Percentiles rank a stretch among this genome's conserved stretches.
Evolutionary conservation across 176 grass and related monocot species (phyloP).

Genomic region (Tuctoria greenei): DNA sequence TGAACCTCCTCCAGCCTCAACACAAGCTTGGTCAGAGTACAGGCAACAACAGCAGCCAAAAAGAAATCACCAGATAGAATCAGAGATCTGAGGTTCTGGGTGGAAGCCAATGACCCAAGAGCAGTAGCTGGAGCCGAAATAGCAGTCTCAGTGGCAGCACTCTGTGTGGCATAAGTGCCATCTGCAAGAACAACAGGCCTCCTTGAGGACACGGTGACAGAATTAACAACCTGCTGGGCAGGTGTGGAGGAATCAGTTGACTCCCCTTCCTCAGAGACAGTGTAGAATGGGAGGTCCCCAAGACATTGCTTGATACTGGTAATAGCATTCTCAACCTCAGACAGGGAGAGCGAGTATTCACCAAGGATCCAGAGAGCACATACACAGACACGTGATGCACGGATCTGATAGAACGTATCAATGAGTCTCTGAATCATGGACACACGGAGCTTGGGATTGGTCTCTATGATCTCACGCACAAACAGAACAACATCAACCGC

Average conservation of each 20-base stretch:
- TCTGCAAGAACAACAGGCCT: slow-evolving; percentile 65
- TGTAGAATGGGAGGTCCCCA: slow-evolving; percentile 65
- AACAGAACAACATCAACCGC: slow-evolving; percentile 74
- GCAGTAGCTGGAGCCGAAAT: slow-evolving; percentile 38
- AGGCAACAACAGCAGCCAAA: slow-evolving; percentile 42
- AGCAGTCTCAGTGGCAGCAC: slow-evolving; percentile 55
- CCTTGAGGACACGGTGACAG: slow-evolving; percentile 53
- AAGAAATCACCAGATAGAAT: slow-evolving; percentile 76
- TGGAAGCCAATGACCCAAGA: slow-evolving; percentile 43
- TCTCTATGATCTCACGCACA: slow-evolving; percentile 78
- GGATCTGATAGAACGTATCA: slow-evolving; percentile 78
- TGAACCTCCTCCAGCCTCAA: slow-evolving; percentile 71
- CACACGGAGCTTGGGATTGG: slow-evolving; percentile 65
- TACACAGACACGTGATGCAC: slow-evolving; percentile 55
- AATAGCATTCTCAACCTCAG: slow-evolving; percentile 66
- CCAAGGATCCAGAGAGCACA: slow-evolving; percentile 73
- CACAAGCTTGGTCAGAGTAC: slow-evolving; percentile 63
- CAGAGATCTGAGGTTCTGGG: slow-evolving; percentile 56
- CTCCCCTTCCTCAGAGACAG: slow-evolving; percentile 59
- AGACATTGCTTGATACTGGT: slow-evolving; percentile 68
- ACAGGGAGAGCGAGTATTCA: slow-evolving; percentile 64
- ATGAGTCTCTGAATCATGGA: slow-evolving; percentile 79
- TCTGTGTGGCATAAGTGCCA: slow-evolving; percentile 74
- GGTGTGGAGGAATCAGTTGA: slow-evolving; percentile 44
- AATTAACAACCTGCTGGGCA: slow-evolving; percentile 34